These are phyloP conservation scores for Oenanthe sinensis DNA, from an alignment of 129 eudicot species.

Conservation along the genomic window DNA sequence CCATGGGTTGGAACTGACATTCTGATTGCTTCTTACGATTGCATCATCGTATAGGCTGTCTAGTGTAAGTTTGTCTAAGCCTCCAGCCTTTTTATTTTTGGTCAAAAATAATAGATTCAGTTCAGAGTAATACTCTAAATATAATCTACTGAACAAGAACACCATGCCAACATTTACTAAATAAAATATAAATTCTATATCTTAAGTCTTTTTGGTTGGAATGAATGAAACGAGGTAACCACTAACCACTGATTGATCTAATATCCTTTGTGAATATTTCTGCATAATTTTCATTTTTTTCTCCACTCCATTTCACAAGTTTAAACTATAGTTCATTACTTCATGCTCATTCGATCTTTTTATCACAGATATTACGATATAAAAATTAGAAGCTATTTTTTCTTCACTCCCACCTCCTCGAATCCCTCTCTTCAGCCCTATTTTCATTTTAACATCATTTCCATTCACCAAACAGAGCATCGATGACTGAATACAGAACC, in stretches of 20 bases:
- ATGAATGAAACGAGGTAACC: background rate
- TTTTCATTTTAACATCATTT: background rate
- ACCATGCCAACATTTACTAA: background rate
- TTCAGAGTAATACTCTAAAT: background rate
- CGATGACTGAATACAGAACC: background rate
- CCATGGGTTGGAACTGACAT: constrained; percentile 79
- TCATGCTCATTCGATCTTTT: background rate
- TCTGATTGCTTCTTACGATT: constrained; percentile 55
- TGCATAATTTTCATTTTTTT: background rate
- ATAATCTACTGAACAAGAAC: background rate
- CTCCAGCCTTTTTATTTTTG: constrained; percentile 50
- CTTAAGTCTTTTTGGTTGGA: background rate
- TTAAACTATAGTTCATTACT: background rate
- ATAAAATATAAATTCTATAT: background rate
- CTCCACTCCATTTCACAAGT: background rate
- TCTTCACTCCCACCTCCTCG: background rate
- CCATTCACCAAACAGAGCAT: background rate
- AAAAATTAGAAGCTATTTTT: background rate
- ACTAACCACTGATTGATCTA: background rate
- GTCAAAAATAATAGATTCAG: constrained; percentile 7
- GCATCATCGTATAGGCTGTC: constrained; percentile 82
- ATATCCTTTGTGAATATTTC: background rate
- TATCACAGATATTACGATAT: background rate
- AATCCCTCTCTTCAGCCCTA: background rate
- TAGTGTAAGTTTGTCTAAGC: constrained; percentile 69